Evolutionary conservation across 192 early-diverging fungal species (phyloP), one percentile per base, ranked within the genome.

Genomic region (Rhizoclosmatium sp.): DNA sequence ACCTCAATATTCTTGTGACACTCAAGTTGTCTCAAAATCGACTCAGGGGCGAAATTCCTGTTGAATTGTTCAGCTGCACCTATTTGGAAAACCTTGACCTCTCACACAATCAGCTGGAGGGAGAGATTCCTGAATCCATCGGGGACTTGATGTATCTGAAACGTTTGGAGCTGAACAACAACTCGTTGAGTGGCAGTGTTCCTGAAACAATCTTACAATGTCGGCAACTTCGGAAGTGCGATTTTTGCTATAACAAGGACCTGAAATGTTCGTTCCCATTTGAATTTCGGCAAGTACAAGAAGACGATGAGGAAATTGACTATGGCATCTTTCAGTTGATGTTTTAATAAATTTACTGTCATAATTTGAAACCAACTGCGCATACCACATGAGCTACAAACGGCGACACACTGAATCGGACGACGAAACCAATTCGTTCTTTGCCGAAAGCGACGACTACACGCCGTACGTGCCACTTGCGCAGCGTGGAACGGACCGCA

Each of bases 361-460:
- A n/a, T n/a, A 31, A 31, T 0, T 31, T 31, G 31, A 31, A 31
- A 31, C 31, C 31, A 31, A 31, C 31, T 31, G 31, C 31, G 31
- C 31, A 31, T 31, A 31, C 31, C 31, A 31, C 31, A 31, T 31
- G 31, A 31, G 31, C 31, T 31, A 31, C 31, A 31, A 31, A 31
- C 31, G 31, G 31, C 31, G 31, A 31, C 31, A 31, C 31, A 31
- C 31, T 31, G 31, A 31, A 31, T 31, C 31, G 31, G 31, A 31
- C 31, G 31, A 31, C 31, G 31, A 31, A 31, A 31, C 31, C 31
- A 31, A 31, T 31, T 31, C 31, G 31, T 31, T 31, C 31, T 31
- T 31, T 41, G 78, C 69, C 47, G 80, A 61, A 10, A 21, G 44
- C 40, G 46, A 47, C 75, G 40, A 68, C 19, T 69, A 42, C 44